phyloP scores from a whole-genome alignment of 257 asterid species.

The Salvia hispanica region DNA sequence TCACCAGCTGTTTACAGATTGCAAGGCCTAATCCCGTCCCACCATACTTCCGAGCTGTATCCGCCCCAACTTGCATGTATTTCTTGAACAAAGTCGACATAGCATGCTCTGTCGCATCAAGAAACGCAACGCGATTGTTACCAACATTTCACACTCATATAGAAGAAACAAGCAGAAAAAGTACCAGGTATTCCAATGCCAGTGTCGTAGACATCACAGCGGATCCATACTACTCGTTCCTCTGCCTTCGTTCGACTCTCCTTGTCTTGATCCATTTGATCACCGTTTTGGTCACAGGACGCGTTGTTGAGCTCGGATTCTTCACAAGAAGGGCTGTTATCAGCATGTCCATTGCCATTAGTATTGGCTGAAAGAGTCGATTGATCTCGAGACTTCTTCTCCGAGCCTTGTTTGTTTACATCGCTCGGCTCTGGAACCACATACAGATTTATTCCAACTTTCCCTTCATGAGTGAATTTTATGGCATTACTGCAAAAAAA shows the following conservation, averaged over 20 bases:
- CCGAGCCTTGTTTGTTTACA: conserved; percentile 33
- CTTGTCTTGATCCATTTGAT: conserved; percentile 40
- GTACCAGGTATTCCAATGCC: conserved; percentile 95
- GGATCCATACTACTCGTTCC: conserved; percentile 74
- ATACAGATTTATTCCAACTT: conserved; percentile 76
- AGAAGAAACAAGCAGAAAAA: not conserved
- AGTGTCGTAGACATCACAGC: conserved; percentile 84
- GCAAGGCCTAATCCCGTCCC: conserved; percentile 97
- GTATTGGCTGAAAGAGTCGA: conserved; percentile 18
- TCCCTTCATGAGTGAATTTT: conserved; percentile 92
- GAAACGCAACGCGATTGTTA: not conserved
- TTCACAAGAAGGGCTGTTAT: conserved; percentile 27
- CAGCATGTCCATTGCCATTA: conserved; percentile 16
- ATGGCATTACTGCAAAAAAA: conserved; percentile 66
- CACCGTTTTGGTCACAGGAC: conserved; percentile 30
- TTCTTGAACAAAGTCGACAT: conserved; percentile 80
- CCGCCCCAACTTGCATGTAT: conserved; percentile 93
- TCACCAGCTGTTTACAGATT: conserved; percentile 87
- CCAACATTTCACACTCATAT: not conserved
- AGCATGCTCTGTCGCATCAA: conserved; percentile 57
- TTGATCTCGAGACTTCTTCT: conserved; percentile 16
- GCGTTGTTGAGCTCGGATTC: conserved; percentile 26
- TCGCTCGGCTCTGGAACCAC: conserved; percentile 54
- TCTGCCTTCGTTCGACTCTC: conserved; percentile 32
- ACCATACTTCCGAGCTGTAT: conserved; percentile 91